Base-by-base conservation (phyloP, 2,329 filamentous ascomycete species). In the Fusarium sp. region DNA sequence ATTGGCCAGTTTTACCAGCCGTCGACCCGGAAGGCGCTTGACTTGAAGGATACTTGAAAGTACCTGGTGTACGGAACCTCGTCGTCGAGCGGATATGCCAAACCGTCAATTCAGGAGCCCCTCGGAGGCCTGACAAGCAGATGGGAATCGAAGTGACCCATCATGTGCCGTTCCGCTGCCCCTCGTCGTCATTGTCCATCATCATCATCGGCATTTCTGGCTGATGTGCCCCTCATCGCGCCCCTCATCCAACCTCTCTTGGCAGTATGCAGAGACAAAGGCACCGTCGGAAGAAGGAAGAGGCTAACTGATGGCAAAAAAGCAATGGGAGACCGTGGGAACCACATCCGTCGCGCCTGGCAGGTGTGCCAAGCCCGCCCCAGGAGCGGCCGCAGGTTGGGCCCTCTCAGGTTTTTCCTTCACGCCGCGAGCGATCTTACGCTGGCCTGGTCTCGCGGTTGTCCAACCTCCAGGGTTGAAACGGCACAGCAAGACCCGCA, bases 111-210 rank as follows among this genome's bases (percentile, higher is more conserved):
- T 20, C 35, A 47, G 54, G 29, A 38, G 31, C 36, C n/a, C 57
- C 27, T 63, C 45, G 35, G 35, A 38, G 29, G 27, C 57, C 35
- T 54, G 40, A 59, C 27, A 33, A 69, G 45, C 25, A 54, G 29
- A 50, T 66, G 62, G 42, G 56, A 61, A 61, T 60, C 20, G 36
- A 25, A 64, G 33, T 35, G 52, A 33, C 52, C 60, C 42, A 45
- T 50, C 60, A 63, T 52, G 22, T 47, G n/a, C 35, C 47, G 27
- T 52, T 45, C 54, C 33, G 38, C 66, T 60, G 35, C 50, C 59
- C 31, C 64, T 60, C 57, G 22, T 69, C 71, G 71, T 72, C 71
- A 74, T 74, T 59, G 33, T 62, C 69, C 62, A 63, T 70, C 72
- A 74, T 73, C 58, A 33, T 74, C 58, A 33, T 38, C 67, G 70